A percentile compares a stretch with the other conserved stretches of the same genome.
Conservation (phyloP, 148 eudicot genomes). For the Tetragonia tetragonoides region DNA sequence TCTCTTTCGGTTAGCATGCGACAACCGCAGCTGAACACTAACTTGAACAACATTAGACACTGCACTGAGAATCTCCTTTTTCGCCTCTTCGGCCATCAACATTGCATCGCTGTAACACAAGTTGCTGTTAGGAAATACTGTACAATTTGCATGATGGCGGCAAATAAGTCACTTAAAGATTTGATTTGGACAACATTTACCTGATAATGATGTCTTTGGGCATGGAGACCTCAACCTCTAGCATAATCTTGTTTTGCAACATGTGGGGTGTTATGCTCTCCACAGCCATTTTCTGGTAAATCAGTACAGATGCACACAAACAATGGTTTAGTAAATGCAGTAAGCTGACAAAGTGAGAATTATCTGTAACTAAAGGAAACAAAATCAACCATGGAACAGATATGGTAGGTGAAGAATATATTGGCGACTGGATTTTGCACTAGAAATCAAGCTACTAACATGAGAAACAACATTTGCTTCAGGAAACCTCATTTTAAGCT, state of each 20-base stretch:
- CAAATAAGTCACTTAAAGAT: not conserved
- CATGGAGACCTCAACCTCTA: conserved; percentile 92
- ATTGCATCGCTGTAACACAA: conserved; percentile 59
- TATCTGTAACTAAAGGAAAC: no score
- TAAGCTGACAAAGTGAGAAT: no score
- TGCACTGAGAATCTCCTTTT: conserved; percentile 45
- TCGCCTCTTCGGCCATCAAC: conserved; percentile 66
- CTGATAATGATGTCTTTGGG: conserved; percentile 57
- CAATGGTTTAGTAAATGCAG: not conserved
- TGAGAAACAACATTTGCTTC: no score
- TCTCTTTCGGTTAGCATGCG: conserved; percentile 14
- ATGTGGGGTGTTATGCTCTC: conserved; percentile 67
- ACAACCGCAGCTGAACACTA: conserved; percentile 52
- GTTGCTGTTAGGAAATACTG: not conserved
- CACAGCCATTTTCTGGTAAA: conserved; percentile 62
- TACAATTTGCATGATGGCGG: not conserved
- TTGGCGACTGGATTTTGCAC: no score
- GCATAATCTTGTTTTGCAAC: conserved; percentile 64
- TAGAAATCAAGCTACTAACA: no score
- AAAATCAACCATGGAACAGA: no score
- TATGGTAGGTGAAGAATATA: no score
- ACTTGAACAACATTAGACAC: conserved; percentile 49
- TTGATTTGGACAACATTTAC: conserved; percentile 29
- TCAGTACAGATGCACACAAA: not conserved
- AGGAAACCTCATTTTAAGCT: no score